phyloP scores from a whole-genome alignment of 1,284 basidiomycete species.

The Filobasidium uniguttulatum region DNA sequence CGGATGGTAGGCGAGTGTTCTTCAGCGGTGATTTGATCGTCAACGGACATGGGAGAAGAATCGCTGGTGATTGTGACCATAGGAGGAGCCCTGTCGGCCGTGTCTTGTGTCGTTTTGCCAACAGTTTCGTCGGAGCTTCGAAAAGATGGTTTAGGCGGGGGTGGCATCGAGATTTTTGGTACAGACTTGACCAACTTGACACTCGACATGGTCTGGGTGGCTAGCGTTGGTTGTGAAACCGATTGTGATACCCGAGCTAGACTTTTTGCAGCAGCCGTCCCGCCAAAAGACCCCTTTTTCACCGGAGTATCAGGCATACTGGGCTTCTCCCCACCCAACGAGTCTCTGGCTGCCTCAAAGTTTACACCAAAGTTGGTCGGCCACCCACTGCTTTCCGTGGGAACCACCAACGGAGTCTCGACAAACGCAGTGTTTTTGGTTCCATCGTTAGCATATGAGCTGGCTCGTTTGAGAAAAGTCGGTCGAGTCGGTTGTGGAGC shows the following conservation, averaged over 20 bases:
- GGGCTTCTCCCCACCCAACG: constrained; percentile 20
- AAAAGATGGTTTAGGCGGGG: constrained; percentile 4
- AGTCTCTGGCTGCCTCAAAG: constrained; percentile 25
- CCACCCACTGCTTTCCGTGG: constrained; percentile 20
- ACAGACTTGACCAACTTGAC: constrained; percentile 1
- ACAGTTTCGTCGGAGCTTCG: neutral
- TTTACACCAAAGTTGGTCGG: constrained; percentile 17
- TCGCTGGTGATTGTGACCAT: constrained; percentile 24
- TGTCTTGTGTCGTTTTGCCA: neutral
- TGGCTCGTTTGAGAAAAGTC: constrained; percentile 27
- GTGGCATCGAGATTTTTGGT: neutral
- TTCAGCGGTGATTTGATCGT: constrained; percentile 36
- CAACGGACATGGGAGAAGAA: constrained; percentile 31
- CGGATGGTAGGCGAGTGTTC: constrained; percentile 27
- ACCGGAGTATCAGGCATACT: constrained; percentile 38
- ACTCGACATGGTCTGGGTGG: constrained; percentile 11
- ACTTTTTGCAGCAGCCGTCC: constrained; percentile 14
- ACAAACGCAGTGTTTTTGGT: constrained; percentile 19
- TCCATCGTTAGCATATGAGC: constrained; percentile 19
- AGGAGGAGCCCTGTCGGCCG: constrained; percentile 17
- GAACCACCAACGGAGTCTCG: constrained; percentile 26
- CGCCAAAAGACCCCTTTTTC: constrained; percentile 30
- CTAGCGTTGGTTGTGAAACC: constrained; percentile 19
- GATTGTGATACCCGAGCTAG: constrained; percentile 21
- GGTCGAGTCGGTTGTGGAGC: constrained; percentile 20